Conservation (phyloP, 2,329 filamentous ascomycete species). For the Stachybotrys elegans region DNA sequence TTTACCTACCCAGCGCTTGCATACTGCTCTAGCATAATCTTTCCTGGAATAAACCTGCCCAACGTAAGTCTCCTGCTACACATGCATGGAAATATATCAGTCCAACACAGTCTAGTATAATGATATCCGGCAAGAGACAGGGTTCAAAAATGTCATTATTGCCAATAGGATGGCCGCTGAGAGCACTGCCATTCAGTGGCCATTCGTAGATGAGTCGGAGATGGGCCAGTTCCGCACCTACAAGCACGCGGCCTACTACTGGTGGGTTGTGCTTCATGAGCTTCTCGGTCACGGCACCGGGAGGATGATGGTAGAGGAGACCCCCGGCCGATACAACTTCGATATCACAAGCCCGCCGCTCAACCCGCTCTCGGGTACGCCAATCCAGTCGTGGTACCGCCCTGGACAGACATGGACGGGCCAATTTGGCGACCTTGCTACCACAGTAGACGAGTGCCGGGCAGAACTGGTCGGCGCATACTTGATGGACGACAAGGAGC, state of each 20-base stretch:
- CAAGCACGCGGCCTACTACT: constrained; percentile 63
- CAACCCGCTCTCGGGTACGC: constrained; percentile 48
- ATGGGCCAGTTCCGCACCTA: constrained; percentile 56
- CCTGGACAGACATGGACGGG: constrained; percentile 60
- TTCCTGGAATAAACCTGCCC: constrained; percentile 36
- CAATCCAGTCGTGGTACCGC: constrained; percentile 54
- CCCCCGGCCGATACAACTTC: constrained; percentile 54
- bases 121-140: constrained; percentile 51
- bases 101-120: constrained; percentile 48
- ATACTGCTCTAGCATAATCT: constrained; percentile 37
- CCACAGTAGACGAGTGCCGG: constrained; percentile 54
- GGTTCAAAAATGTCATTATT: constrained; percentile 62
- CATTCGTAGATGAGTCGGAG: constrained; percentile 60
- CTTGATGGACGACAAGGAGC: constrained; percentile 35
- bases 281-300: constrained; percentile 61
- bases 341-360: constrained; percentile 50
- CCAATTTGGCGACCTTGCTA: constrained; percentile 54
- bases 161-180: constrained; percentile 51
- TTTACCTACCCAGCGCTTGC: constrained; percentile 30
- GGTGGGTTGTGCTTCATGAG: constrained; percentile 68
- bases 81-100: too few species aligned
- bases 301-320: constrained; percentile 52
- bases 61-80: constrained; percentile 25
- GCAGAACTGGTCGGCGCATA: constrained; percentile 37
- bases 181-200: constrained; percentile 35